Evolutionary conservation across 129 eudicot genomes (phyloP).

Genomic region (Apium graveolens): DNA sequence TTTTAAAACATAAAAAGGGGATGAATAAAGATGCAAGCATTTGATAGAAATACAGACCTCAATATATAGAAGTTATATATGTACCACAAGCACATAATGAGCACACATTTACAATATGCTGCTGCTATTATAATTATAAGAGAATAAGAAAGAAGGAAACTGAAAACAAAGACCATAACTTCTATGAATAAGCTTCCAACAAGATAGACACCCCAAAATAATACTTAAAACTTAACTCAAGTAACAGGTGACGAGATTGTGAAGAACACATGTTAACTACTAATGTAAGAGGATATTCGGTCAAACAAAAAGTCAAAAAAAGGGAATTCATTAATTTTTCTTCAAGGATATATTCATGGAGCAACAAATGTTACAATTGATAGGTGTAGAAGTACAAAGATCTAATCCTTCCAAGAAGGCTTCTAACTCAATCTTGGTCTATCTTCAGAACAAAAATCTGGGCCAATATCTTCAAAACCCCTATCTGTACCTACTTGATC

Average conservation of each 20-base stretch:
- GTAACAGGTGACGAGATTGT: slow-evolving; percentile 30
- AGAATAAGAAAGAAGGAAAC: too few species aligned
- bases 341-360: background rate
- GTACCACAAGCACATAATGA: background rate
- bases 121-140: too few species aligned
- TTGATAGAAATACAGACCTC: slow-evolving; percentile 24
- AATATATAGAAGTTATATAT: background rate
- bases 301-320: too few species aligned
- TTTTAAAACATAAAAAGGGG: background rate
- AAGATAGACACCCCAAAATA: slow-evolving; percentile 11
- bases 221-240: background rate
- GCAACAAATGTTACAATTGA: background rate
- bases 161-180: background rate
- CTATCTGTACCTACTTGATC: background rate
- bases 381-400: background rate
- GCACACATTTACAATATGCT: background rate
- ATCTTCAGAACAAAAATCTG: background rate
- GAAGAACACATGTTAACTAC: slow-evolving; percentile 44
- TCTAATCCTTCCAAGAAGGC: background rate
- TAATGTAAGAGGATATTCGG: slow-evolving; percentile 14
- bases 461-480: background rate
- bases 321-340: background rate
- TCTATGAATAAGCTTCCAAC: slow-evolving; percentile 14
- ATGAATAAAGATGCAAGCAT: background rate
- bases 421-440: background rate